Base-by-base conservation (phyloP, 768 basidiomycete species). In the Pleurotus salmoneostramineus region DNA sequence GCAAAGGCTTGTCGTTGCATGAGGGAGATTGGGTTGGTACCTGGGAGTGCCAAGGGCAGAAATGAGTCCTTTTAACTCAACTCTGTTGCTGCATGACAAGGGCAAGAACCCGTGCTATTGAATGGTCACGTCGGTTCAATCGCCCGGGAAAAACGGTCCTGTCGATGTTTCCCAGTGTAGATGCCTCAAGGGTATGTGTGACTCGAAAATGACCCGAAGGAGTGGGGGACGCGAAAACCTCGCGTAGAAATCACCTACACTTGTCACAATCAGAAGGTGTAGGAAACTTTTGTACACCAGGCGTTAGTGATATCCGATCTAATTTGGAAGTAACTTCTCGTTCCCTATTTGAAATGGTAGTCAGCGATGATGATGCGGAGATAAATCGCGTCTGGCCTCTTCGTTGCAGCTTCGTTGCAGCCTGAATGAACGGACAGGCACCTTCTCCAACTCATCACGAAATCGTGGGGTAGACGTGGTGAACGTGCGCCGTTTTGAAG, bases 291-390 rank as follows among this genome's bases (percentile, higher is more conserved):
- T 33, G 37, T 31, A 43, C 52, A 15, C 5, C 36, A 42, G 52
- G 36, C 52, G 36, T 36, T 54, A 17, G 52, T 32, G 52, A 54
- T 40, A 37, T 55, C 52, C 52, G 8, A 55, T 36, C 52, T 55
- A 55, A 55, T 55, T 55, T 36, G 52, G 52, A 55, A 55, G 52
- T 55, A 55, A 55, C 40, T 40, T 55, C 52, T 40, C 37, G 52
- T 43, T 43, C 52, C 52, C 40, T 42, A 43, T 32, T 55, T 49
- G 27, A 43, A 42, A 31, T 55, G 8, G 40, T 35, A 37, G 52
- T 42, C 52, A 43, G 36, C 52, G 52, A 43, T 17, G 40, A 55
- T 44, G 52, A 10, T 55, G 52, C 52, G 52, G 52, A 55, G 52
- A 55, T 55, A 44, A 55, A 55, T 31, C 52, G 40, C 40, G 35